Conservation (phyloP, 2,329 filamentous ascomycete genomes). For the Trichoderma breve region DNA sequence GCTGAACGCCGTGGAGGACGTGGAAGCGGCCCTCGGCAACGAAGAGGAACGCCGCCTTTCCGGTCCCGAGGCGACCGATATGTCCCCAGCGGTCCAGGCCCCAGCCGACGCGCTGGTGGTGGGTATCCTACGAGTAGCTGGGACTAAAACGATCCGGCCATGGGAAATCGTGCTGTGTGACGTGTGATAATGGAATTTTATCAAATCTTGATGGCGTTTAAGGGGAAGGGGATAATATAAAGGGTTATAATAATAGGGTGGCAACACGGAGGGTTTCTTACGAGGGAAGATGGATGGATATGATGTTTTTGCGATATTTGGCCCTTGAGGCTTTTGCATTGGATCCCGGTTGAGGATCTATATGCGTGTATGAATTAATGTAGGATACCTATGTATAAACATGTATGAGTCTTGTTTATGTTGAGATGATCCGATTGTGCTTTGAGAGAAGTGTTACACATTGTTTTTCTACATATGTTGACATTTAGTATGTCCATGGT, state of each 20-base stretch:
- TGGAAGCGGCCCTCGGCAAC: conserved; percentile 32
- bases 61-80: conserved; percentile 36
- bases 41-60: conserved; percentile 27
- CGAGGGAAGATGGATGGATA: not conserved
- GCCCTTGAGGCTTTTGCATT: not conserved
- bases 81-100: conserved; percentile 30
- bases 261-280: not conserved
- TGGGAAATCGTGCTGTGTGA: not conserved
- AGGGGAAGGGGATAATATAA: not conserved
- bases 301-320: not conserved
- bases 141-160: not conserved
- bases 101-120: conserved; percentile 23
- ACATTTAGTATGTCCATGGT: no score
- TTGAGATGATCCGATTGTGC: not conserved
- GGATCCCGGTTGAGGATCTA: not conserved
- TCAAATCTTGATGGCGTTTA: not conserved
- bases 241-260: not conserved
- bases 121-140: not conserved
- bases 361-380: not conserved
- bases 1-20: conserved; percentile 38
- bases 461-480: no score
- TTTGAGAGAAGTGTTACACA: no score
- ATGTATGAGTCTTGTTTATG: not conserved
- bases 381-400: not conserved
- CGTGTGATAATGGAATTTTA: not conserved